Evolutionary conservation across 441 rosid species (phyloP).

Genomic region (Pelargonium myrrhifolium): DNA sequence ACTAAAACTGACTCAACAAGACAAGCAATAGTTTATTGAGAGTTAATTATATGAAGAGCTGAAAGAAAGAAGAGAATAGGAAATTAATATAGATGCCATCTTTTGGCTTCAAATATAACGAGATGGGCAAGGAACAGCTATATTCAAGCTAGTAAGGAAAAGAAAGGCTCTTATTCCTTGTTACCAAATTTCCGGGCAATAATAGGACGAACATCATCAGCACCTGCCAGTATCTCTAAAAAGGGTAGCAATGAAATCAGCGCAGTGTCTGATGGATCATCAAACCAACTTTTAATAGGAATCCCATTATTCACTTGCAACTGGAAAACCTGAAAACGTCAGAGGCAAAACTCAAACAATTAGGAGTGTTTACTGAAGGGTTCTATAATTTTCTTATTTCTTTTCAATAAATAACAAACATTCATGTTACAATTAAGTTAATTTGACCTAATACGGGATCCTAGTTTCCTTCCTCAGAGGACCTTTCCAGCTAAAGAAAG

Average conservation of each 20-base stretch:
- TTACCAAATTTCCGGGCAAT: constrained; percentile 75
- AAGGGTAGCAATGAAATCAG: constrained; percentile 78
- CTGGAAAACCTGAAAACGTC: constrained; percentile 64
- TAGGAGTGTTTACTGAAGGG: constrained; percentile 14
- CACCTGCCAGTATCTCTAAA: constrained; percentile 82
- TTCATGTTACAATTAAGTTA: not conserved
- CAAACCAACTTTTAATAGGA: constrained; percentile 96
- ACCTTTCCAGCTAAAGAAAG: not conserved
- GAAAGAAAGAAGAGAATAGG: constrained; percentile 28
- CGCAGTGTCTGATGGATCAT: constrained; percentile 69
- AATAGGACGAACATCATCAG: constrained; percentile 81
- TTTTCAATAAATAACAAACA: constrained; percentile 39
- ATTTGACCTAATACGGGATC: not conserved
- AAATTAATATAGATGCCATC: constrained; percentile 33
- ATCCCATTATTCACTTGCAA: constrained; percentile 96
- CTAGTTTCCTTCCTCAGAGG: not conserved
- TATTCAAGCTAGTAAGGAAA: constrained; percentile 41
- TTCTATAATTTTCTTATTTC: constrained; percentile 29
- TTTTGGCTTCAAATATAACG: constrained; percentile 27
- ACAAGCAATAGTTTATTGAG: constrained; percentile 38
- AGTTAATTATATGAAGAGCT: constrained; percentile 40
- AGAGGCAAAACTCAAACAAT: not conserved
- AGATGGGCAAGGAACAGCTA: constrained; percentile 32
- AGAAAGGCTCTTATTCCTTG: constrained; percentile 67
- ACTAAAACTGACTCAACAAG: constrained; percentile 31